Conservation (phyloP, 352 stramenopile species). For the Phytophthora melonis region DNA sequence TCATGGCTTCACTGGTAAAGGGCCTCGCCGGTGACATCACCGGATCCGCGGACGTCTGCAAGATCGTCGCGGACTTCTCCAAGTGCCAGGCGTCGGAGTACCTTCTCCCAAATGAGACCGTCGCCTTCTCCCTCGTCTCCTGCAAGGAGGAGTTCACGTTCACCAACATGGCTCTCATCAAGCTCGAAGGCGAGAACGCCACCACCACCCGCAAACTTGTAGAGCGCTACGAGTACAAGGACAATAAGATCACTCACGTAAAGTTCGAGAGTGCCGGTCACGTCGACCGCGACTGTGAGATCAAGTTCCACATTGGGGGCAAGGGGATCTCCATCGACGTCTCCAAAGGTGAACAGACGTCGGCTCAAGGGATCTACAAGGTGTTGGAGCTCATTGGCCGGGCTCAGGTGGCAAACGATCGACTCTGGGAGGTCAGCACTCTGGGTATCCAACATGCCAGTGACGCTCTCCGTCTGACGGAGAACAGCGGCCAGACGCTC, state of each 20-base stretch:
- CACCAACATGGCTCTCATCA: conserved; percentile 70
- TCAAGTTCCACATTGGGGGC: conserved; percentile 62
- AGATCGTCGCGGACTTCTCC: conserved; percentile 50
- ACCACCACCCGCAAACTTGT: conserved; percentile 65
- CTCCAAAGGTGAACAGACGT: conserved; percentile 44
- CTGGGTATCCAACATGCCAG: conserved; percentile 52
- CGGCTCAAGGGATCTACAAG: conserved; percentile 57
- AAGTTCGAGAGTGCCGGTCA: conserved; percentile 60
- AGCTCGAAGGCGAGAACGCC: conserved; percentile 44
- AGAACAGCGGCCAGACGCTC: conserved; percentile 52
- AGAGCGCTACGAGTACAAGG: conserved; percentile 54
- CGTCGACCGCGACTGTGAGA: conserved; percentile 64
- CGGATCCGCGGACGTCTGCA: conserved; percentile 64
- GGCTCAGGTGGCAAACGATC: conserved; percentile 49
- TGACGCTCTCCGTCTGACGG: conserved; percentile 50
- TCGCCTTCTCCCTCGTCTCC: conserved; percentile 63
- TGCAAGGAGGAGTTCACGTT: conserved; percentile 72
- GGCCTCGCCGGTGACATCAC: conserved; percentile 57
- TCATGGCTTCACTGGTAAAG: conserved; percentile 53
- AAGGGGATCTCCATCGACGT: conserved; percentile 63
- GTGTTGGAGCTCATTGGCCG: conserved; percentile 61
- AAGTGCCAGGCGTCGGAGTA: conserved; percentile 54
- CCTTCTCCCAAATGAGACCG: conserved; percentile 59
- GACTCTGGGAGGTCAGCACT: conserved; percentile 58
- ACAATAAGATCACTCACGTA: conserved; percentile 38